Conservation (phyloP, 345 rosid species). For the Aquilaria yunnanensis region DNA sequence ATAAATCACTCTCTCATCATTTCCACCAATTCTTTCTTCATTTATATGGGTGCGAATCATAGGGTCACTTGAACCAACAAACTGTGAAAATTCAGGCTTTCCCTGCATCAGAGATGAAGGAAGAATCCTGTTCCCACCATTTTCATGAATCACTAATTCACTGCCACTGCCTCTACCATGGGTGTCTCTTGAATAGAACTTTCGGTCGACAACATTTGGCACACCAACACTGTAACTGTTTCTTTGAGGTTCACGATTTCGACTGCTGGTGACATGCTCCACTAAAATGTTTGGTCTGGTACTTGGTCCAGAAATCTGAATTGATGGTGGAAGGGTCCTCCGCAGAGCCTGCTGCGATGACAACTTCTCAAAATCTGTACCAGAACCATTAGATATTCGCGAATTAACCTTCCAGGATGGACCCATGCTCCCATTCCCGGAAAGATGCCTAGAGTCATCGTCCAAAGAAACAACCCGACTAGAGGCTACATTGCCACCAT, state of each 20-base stretch:
- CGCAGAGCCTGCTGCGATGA: conserved; percentile 55
- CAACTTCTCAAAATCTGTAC: conserved; percentile 42
- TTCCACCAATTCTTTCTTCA: conserved; percentile 48
- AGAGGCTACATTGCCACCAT: conserved; percentile 23
- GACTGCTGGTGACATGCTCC: conserved; percentile 30
- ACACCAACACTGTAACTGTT: conserved; percentile 26
- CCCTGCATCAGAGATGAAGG: conserved; percentile 56
- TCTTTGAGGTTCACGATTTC: conserved; percentile 31
- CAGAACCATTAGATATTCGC: conserved; percentile 41
- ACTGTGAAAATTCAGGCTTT: conserved; percentile 33
- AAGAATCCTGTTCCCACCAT: conserved; percentile 45
- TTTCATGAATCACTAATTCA: conserved; percentile 42
- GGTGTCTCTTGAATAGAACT: conserved; percentile 35
- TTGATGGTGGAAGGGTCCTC: conserved; percentile 49
- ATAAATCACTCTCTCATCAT: conserved; percentile 77
- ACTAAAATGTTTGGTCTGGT: conserved; percentile 20
- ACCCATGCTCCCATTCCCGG: conserved; percentile 33
- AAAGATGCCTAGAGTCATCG: conserved; percentile 26
- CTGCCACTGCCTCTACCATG: conserved; percentile 28
- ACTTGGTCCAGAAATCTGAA: conserved; percentile 26
- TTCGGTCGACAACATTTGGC: conserved; percentile 30
- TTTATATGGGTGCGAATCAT: conserved; percentile 33
- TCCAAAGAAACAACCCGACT: conserved; percentile 13
- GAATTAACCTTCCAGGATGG: conserved; percentile 35
- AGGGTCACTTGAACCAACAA: conserved; percentile 43